These are phyloP conservation scores for Eucalyptus cladocalyx DNA, from an alignment of 345 rosid species.

Conservation along the genomic window DNA sequence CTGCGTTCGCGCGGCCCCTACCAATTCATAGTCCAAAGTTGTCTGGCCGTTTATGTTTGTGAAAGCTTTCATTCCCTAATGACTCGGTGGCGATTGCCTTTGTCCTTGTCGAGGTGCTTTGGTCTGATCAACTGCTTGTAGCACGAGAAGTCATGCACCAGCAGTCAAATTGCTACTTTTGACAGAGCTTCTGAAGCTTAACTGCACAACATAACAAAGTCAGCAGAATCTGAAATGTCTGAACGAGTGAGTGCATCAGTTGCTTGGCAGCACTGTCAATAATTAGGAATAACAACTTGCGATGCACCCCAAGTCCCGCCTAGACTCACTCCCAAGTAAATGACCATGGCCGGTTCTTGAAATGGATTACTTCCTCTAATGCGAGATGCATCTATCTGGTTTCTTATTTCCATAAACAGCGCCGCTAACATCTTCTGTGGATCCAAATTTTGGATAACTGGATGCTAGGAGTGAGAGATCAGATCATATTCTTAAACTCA, in stretches of 20 bases:
- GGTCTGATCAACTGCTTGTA: background rate
- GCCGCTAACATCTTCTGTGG: background rate
- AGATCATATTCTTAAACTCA: background rate
- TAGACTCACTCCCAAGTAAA: background rate
- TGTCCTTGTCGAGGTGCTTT: background rate
- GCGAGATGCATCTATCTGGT: background rate
- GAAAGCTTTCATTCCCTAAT: rapidly evolving
- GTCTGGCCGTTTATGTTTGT: rapidly evolving
- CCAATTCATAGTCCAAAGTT: background rate
- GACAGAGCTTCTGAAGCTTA: background rate
- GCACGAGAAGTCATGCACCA: too few species aligned
- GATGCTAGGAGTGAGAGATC: background rate
- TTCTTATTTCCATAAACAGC: background rate
- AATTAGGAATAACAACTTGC: too few species aligned
- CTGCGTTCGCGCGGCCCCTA: background rate
- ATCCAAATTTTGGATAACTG: background rate
- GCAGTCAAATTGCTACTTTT: background rate
- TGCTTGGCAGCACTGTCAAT: background rate
- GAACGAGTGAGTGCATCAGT: background rate
- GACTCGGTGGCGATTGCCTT: too few species aligned
- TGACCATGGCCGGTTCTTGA: background rate
- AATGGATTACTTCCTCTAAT: background rate
- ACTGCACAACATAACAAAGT: background rate
- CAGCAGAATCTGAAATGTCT: background rate
- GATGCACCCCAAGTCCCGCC: background rate